Evolutionary conservation across 2,329 filamentous ascomycete species (phyloP), one percentile per base, ranked within the genome.

Genomic region (Hirsutella minnesotensis): DNA sequence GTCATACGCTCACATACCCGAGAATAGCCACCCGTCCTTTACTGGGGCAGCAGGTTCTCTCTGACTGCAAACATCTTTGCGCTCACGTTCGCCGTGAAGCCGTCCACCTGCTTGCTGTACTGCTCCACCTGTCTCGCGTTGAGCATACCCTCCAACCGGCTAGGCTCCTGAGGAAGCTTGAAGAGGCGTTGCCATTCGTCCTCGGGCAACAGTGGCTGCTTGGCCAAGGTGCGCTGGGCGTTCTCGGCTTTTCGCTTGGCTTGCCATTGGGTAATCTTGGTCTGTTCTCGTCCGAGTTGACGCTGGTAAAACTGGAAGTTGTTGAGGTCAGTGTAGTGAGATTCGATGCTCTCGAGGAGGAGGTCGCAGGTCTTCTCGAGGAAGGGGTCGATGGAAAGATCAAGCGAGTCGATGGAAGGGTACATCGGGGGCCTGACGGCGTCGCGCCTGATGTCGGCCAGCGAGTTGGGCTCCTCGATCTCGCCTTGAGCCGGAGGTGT

Each of bases 11-110:
- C 45, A 48, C 51, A 47, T 52, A 40, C 40, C 35, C 27, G 21
- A 21, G n/a, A 24, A 33, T 30, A 22, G 31, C 27, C 19, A 18
- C 40, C 39, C 21, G 13, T 5, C 35, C 29, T 50, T 53, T 62
- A 65, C 67, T 79, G 74, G 38, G 77, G 76, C 56, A 79, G 60
- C 52, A 82, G 62, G 62, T 78, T 81, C 52, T 78, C 77, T 60
- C 89, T 82, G 47, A 95, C 86, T 33, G 89, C 89, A 64, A 98
- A 98, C 90, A 98, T 95, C 80, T 98, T 98, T 51, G 86, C 81
- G 49, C 79, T 94, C 53, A 94, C 84, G 51, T 81, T 83, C 44
- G 92, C 88, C 39, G 90, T 90, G 66, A 96, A 96, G 33, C 87
- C 87, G 65, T 98, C 92, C 45, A 96, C 85, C 71, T 96, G 92